Base-by-base conservation (phyloP, 169 alveolate genomes). In the Amoebophrya sp. region DNA sequence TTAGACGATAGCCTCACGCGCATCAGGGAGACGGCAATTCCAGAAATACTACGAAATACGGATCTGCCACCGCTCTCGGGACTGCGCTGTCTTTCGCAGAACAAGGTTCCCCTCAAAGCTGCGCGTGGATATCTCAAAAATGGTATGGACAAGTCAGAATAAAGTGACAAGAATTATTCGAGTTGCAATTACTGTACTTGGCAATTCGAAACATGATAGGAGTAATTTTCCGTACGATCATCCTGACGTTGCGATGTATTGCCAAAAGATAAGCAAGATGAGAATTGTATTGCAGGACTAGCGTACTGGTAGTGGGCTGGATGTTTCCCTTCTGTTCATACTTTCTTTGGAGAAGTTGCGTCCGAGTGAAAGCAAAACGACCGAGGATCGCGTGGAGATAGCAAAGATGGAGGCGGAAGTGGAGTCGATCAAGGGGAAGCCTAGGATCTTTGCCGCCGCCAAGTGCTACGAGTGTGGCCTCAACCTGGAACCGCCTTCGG, bases 401-500 rank as follows among this genome's bases (percentile, higher is more conserved):
- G 36, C 18, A 36, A 65, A 65, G 83, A 65, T 65, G 83, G 83
- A 65, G 83, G 33, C 18, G 26, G 83, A 65, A 36, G 2, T 26
- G 83, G 83, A 65, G 83, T 1, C 33, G 2, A 6, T 65, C 33
- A 65, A 65, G 26, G n/a, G 38, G 36, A 65, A 65, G n/a, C 83
- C 83, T 29, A 29, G 83, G 33, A 36, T 65, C 39, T 65, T 65
- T 26, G 18, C 83, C 33, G 83, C 83, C 10, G 83, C 91, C 3
- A 94, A 94, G 90, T 94, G 95, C 41, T 94, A 95, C 0, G 91
- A 92, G 47, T 94, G 95, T 90, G 95, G 94, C 65, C 53, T 94
- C 41, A 89, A 90, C 93, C 92, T 94, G 89, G 95, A 94, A 93
- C 41, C 90, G 78, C 95, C 95, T 0, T 94, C 95, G 1, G 89